Percentiles rank a stretch among this genome's conserved stretches.
phyloP scores from a whole-genome alignment of 208 protist species.

The Strigomonas culicis region DNA sequence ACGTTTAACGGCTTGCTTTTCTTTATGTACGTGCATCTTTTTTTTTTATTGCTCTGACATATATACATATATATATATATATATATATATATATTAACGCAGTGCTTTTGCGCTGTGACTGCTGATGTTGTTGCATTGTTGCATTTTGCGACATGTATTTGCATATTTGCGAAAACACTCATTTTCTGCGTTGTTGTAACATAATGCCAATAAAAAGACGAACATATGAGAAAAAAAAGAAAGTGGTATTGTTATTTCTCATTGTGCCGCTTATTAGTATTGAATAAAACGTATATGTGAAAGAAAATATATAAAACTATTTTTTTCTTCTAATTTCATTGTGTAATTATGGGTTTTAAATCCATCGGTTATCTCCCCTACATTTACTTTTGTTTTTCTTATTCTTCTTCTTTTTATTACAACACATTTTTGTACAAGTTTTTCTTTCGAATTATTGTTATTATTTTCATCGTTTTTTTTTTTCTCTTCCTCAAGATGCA shows the following conservation, averaged over 20 bases:
- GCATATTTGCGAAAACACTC: no score
- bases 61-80: no score
- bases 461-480: slow-evolving; percentile 15
- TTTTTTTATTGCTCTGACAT: no score
- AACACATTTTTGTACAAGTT: background rate
- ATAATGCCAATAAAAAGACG: slow-evolving; percentile 14
- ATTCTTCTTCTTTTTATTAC: background rate
- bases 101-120: slow-evolving; percentile 1
- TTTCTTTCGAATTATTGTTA: slow-evolving; percentile 10
- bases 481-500: background rate
- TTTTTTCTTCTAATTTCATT: background rate
- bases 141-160: no score
- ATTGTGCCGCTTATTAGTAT: background rate
- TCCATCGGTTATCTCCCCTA: background rate
- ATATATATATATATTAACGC: no score
- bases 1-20: no score
- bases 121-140: no score
- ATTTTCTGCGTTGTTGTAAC: no score
- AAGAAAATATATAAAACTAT: background rate
- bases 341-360: background rate
- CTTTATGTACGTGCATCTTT: no score
- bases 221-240: slow-evolving; percentile 21
- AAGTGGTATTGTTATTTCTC: background rate
- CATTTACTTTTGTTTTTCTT: background rate
- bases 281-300: background rate